Conservation (phyloP, 306 rosid species). For the Sechiopsis laciniata region DNA sequence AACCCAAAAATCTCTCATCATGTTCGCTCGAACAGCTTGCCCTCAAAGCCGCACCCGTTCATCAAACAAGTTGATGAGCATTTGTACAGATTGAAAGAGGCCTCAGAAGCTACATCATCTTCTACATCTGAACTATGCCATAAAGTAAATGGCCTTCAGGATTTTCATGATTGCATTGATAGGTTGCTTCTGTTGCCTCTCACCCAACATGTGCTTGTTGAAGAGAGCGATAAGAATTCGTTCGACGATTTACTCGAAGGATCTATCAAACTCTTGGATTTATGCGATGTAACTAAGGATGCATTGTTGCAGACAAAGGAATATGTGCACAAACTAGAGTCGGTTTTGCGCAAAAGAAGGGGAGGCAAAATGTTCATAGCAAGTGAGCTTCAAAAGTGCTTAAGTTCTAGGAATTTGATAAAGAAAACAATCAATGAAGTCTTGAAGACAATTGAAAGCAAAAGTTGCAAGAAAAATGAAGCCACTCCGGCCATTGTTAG, state of each 20-base stretch:
- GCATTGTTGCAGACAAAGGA: slow-evolving; percentile 26
- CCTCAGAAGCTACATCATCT: slow-evolving; percentile 15
- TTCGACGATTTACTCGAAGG: slow-evolving; percentile 29
- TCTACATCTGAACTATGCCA: slow-evolving; percentile 21
- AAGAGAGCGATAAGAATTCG: slow-evolving; percentile 5
- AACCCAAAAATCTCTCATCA: slow-evolving; percentile 19
- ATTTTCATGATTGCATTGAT: slow-evolving; percentile 30
- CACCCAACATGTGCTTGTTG: slow-evolving; percentile 16
- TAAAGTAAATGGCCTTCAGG: slow-evolving; percentile 21
- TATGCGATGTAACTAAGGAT: slow-evolving; percentile 29
- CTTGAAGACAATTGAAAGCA: slow-evolving; percentile 16
- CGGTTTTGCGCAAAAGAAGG: slow-evolving; percentile 27
- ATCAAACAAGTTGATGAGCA: slow-evolving; percentile 18
- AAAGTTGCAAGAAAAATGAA: slow-evolving; percentile 7
- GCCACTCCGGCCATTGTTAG: slow-evolving; percentile 14
- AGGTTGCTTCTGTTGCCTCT: slow-evolving; percentile 27
- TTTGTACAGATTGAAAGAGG: slow-evolving; percentile 21
- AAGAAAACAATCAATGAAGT: slow-evolving; percentile 27
- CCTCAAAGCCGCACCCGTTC: slow-evolving; percentile 32
- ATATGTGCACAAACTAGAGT: slow-evolving; percentile 20
- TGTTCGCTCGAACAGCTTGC: slow-evolving; percentile 32
- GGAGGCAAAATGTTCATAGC: slow-evolving; percentile 22
- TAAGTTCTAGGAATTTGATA: slow-evolving; percentile 24
- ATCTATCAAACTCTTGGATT: slow-evolving; percentile 30
- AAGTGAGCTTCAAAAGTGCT: slow-evolving; percentile 27